phyloP scores from a whole-genome alignment of 2,329 filamentous ascomycete species.

The Byssothecium circinans region DNA sequence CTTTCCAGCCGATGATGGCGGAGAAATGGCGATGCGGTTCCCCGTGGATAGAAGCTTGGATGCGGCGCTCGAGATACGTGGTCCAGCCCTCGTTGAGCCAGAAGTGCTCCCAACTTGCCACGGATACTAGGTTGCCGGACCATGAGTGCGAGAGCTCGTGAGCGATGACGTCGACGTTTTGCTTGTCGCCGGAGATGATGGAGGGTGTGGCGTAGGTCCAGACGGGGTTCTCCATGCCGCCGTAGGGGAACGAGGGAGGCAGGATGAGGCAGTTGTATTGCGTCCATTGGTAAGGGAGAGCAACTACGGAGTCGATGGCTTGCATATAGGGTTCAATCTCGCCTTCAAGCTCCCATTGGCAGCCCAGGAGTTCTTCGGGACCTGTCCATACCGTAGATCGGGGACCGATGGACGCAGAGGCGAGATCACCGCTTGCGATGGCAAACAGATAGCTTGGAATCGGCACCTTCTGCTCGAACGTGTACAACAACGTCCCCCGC shows the following conservation, averaged over 20 bases:
- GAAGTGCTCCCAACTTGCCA: constrained; percentile 80
- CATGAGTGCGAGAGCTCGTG: constrained; percentile 78
- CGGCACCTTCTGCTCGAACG: constrained; percentile 85
- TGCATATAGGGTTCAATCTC: constrained; percentile 93
- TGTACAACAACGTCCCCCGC: constrained; percentile 65
- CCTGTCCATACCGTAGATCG: constrained; percentile 83
- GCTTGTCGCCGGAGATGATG: constrained; percentile 77
- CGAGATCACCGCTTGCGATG: constrained; percentile 82
- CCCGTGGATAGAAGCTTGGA: constrained; percentile 75
- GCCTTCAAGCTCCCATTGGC: constrained; percentile 87
- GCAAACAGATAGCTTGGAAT: constrained; percentile 95
- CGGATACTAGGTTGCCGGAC: constrained; percentile 84
- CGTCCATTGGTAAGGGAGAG: constrained; percentile 83
- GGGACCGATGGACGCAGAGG: constrained; percentile 81
- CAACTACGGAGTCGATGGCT: constrained; percentile 77
- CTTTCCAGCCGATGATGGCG: constrained; percentile 94
- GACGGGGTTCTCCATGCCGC: constrained; percentile 84
- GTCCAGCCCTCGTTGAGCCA: constrained; percentile 83
- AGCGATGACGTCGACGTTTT: constrained; percentile 95
- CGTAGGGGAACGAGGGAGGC: constrained; percentile 68
- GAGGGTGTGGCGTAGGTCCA: constrained; percentile 96
- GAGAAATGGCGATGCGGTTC: constrained; percentile 89
- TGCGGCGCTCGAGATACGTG: constrained; percentile 86
- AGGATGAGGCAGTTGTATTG: constrained; percentile 92
- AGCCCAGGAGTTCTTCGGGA: constrained; percentile 80